A percentile compares a stretch with the other conserved stretches of the same genome.
These are phyloP conservation scores for Candida tropicalis DNA, from an alignment of 1,139 yeast genomes.

Conservation along the genomic window DNA sequence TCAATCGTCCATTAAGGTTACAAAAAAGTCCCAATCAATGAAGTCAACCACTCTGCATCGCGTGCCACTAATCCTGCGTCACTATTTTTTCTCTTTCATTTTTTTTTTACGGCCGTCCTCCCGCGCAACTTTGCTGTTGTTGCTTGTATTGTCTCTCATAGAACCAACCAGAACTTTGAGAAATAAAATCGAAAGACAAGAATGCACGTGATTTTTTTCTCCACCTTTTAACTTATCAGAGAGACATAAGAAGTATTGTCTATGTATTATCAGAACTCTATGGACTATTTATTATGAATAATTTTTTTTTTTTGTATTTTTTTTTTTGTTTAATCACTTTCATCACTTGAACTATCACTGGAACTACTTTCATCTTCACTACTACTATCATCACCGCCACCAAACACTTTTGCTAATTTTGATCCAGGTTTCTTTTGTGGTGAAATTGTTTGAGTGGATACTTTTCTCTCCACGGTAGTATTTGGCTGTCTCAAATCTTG, in stretches of 20 bases:
- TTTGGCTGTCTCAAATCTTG: constrained; percentile 12
- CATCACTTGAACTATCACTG: constrained; percentile 5
- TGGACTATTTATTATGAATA: not conserved
- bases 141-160: no score
- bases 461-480: constrained; percentile 13
- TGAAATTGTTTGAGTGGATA: not conserved
- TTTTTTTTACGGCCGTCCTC: not conserved
- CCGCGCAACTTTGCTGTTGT: no score
- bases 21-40: not conserved
- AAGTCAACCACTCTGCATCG: constrained; percentile 1
- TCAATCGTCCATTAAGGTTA: not conserved
- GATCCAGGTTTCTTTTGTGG: not conserved
- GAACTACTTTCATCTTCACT: constrained; percentile 1
- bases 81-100: not conserved
- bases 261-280: no score
- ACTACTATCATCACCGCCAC: constrained; percentile 4
- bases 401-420: constrained; percentile 1
- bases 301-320: not conserved
- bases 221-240: no score
- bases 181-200: no score
- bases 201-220: not conserved
- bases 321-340: not conserved
- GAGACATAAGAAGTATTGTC: no score
- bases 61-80: not conserved
- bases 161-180: constrained; percentile 1